These are phyloP conservation scores for Fistulinella cinereoalba DNA, from an alignment of 1,284 basidiomycete species.

Conservation along the genomic window DNA sequence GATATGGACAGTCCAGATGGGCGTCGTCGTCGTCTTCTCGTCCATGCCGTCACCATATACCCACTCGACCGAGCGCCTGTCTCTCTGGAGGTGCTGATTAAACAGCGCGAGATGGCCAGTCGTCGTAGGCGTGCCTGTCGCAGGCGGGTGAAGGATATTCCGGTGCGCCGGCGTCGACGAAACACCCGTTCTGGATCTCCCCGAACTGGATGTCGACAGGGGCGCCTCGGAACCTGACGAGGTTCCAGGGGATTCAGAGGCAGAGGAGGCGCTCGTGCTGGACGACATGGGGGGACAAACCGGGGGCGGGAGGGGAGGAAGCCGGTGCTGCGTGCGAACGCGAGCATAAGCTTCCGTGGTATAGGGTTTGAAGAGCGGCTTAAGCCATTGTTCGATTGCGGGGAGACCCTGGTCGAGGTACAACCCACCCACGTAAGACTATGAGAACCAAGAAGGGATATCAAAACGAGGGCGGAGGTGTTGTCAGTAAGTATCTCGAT, in stretches of 20 bases:
- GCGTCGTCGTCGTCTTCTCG: slow-evolving; percentile 55
- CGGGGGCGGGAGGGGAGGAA: slow-evolving; percentile 36
- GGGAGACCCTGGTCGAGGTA: slow-evolving; percentile 65
- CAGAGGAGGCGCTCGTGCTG: slow-evolving; percentile 17
- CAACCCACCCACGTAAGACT: slow-evolving; percentile 75
- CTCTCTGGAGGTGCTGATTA: slow-evolving; percentile 68
- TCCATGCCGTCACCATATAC: slow-evolving; percentile 49
- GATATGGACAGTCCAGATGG: slow-evolving; percentile 66
- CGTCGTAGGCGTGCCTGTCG: slow-evolving; percentile 27
- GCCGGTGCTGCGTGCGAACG: slow-evolving; percentile 61
- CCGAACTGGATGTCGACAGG: neutral
- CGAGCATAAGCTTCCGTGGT: slow-evolving; percentile 54
- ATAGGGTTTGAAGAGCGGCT: slow-evolving; percentile 60
- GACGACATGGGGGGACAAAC: slow-evolving; percentile 15
- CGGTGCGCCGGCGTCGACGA: slow-evolving; percentile 5
- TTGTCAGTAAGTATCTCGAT: slow-evolving; percentile 3
- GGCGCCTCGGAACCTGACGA: neutral
- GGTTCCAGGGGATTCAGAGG: too few species aligned
- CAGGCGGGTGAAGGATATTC: slow-evolving; percentile 18
- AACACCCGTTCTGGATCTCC: neutral
- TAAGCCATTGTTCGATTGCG: slow-evolving; percentile 55
- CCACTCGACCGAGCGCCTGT: slow-evolving; percentile 62
- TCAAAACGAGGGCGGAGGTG: neutral
- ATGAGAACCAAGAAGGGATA: neutral
- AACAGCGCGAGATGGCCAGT: slow-evolving; percentile 71